phyloP scores from a whole-genome alignment of 192 early-diverging fungal genomes.

The Chytriomyces sp. region DNA sequence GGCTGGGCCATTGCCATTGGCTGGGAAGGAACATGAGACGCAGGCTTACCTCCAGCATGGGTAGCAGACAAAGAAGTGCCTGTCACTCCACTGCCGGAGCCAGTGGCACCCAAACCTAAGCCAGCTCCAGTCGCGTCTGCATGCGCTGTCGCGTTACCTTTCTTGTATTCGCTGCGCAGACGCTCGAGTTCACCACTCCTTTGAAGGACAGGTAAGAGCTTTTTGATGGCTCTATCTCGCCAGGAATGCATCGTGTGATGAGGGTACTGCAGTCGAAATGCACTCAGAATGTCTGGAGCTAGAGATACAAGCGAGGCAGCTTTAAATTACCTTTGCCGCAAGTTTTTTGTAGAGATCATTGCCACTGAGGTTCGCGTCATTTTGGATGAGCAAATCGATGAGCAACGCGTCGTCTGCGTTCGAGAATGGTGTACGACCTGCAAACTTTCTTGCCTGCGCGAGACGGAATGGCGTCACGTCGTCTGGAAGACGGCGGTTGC shows the following conservation, averaged over 20 bases:
- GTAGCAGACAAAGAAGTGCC: too few species aligned
- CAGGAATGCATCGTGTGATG: neutral
- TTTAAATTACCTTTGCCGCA: neutral
- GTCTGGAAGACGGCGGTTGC: neutral
- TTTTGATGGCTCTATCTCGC: neutral
- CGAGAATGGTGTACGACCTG: neutral
- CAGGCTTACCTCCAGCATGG: too few species aligned
- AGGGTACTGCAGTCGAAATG: neutral
- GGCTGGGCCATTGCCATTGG: neutral
- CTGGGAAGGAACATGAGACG: too few species aligned
- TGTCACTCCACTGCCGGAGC: too few species aligned
- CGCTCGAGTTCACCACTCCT: neutral
- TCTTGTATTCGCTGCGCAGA: neutral
- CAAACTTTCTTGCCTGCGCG: neutral
- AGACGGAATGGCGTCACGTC: neutral
- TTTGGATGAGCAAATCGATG: neutral
- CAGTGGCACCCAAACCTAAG: too few species aligned
- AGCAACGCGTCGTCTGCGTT: neutral
- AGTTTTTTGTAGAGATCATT: neutral
- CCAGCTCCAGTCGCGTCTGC: too few species aligned
- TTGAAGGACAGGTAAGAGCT: neutral
- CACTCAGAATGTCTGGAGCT: neutral
- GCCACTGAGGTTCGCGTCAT: neutral
- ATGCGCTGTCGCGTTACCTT: too few species aligned
- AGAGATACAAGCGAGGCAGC: neutral